Base-by-base conservation (phyloP, 148 eudicot species). In the Vaccinium vitisidaea region DNA sequence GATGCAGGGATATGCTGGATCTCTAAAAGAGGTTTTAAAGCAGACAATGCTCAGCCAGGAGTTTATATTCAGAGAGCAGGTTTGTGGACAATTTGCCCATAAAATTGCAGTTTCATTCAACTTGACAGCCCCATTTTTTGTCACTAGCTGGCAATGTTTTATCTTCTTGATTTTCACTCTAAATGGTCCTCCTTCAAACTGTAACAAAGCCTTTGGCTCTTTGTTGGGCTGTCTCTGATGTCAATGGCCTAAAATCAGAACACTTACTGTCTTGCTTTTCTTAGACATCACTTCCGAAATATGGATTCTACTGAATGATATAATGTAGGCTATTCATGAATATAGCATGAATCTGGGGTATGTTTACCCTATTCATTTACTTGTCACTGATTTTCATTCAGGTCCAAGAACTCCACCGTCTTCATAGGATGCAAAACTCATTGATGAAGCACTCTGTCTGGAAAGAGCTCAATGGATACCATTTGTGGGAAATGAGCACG, bases 41-140 rank as follows among this genome's bases (percentile, higher is more conserved):
- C 89, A 84, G 82, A 89, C 81, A 63, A 92, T 94, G 91, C 85
- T 91, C 78, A 87, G 87, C 82, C 97, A 91, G 83, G 94, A 92
- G 85, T 84, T 84, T 39, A 79, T 83, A 79, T 91, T 90, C 83
- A 86, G 86, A 87, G 87, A 88, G 55, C 97, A 94, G 93, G 97
- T 94, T 85, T 54, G 36, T 79, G 70, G 55, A 52, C 23, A 14
- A 12, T 61, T 54, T 69, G 39, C n/a, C 25, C 11, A 27, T 21
- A 32, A 4, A 46, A 69, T 54, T 82, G 55, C 19, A 77, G 27
- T 77, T 49, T 25, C 58, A 27, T 74, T 32, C 69, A 74, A 74
- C 63, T 55, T 16, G 9, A n/a, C 9, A 56, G 23, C 70, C 39
- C 46, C 61, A n/a, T 21, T 30, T 69, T 80, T 36, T 13, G 0